phyloP scores from a whole-genome alignment of 1,284 basidiomycete species.

The Prillingera fragicola region DNA sequence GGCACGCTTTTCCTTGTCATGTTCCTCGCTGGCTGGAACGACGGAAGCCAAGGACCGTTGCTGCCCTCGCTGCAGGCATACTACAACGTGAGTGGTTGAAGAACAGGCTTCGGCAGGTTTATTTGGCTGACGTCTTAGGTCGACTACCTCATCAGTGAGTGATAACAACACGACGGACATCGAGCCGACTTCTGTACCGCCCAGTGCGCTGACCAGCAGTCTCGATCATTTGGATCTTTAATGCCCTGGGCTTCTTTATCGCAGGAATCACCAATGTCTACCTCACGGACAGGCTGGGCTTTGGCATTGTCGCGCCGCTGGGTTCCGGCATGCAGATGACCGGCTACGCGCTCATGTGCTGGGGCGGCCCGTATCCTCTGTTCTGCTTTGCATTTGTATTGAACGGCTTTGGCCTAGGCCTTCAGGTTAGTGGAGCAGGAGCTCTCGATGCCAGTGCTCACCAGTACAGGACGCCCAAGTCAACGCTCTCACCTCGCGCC shows the following conservation, averaged over 20 bases:
- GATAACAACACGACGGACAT: constrained; percentile 31
- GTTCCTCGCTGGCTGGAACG: constrained; percentile 58
- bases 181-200: constrained; percentile 39
- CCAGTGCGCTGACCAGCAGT: constrained; percentile 50
- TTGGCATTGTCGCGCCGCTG: constrained; percentile 51
- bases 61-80: constrained; percentile 56
- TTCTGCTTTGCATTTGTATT: constrained; percentile 59
- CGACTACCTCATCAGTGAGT: constrained; percentile 37
- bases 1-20: constrained; percentile 33
- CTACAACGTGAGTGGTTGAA: constrained; percentile 45
- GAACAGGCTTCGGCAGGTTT: background rate
- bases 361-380: constrained; percentile 62
- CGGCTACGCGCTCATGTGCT: constrained; percentile 56
- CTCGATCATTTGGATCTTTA: constrained; percentile 57
- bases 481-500: constrained; percentile 34
- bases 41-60: constrained; percentile 58
- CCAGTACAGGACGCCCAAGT: constrained; percentile 44
- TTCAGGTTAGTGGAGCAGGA: constrained; percentile 50
- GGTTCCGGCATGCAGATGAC: constrained; percentile 44
- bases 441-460: constrained; percentile 6
- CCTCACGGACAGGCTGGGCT: constrained; percentile 54
- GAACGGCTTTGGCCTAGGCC: constrained; percentile 58
- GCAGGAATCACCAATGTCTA: constrained; percentile 54
- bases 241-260: constrained; percentile 54
- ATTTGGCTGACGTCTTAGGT: constrained; percentile 20